Percentiles rank a stretch among this genome's conserved stretches.
Conservation (phyloP, 306 rosid genomes). For the Castanea sativa region DNA sequence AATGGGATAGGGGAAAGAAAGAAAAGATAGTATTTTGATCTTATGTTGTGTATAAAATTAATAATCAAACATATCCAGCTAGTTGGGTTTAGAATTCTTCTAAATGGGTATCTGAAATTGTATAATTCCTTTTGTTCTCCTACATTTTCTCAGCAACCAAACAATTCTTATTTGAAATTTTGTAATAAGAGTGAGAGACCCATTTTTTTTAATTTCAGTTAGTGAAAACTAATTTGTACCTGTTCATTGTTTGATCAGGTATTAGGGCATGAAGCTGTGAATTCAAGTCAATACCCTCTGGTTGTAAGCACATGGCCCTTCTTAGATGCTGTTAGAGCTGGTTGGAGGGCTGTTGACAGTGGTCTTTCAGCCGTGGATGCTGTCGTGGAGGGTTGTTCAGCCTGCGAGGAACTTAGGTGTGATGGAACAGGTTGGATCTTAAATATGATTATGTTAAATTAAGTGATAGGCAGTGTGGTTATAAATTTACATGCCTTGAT, state of each 20-base stretch:
- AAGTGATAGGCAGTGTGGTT: not conserved
- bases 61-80: not conserved
- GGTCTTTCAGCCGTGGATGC: conserved; percentile 85
- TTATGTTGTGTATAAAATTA: not conserved
- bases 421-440: conserved; percentile 82
- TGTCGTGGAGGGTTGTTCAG: conserved; percentile 85
- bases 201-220: not conserved
- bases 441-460: not conserved
- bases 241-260: conserved; percentile 35
- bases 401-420: conserved; percentile 86
- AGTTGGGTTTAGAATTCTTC: not conserved
- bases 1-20: not conserved
- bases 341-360: conserved; percentile 70
- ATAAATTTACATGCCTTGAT: not conserved
- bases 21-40: not conserved
- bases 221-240: not conserved
- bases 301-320: conserved; percentile 98
- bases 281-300: conserved; percentile 49
- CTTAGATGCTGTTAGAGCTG: conserved; percentile 82
- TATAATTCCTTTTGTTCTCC: not conserved
- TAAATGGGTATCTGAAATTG: not conserved
- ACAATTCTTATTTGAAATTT: not conserved
- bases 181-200: not conserved
- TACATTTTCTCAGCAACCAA: not conserved
- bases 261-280: conserved; percentile 39